Evolutionary conservation across 805 yeast species (phyloP).

Genomic region (Pichia thaimueangensis): DNA sequence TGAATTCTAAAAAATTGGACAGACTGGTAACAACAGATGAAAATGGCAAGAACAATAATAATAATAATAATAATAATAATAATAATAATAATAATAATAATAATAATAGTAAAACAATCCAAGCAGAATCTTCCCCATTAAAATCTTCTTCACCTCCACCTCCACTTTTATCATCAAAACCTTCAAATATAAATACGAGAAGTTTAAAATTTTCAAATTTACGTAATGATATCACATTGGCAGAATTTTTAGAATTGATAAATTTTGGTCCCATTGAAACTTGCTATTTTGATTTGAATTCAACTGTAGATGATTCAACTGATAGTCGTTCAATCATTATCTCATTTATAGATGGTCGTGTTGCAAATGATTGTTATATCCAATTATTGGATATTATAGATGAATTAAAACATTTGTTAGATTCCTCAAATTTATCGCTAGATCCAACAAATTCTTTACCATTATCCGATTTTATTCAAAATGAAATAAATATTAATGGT

Average conservation of each 20-base stretch:
- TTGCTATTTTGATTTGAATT: conserved; percentile 32
- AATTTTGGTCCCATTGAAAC: conserved; percentile 61
- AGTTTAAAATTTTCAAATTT: conserved; percentile 20
- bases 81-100: not conserved
- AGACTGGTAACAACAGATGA: too few species aligned
- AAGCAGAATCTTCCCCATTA: not conserved
- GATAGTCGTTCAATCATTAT: conserved; percentile 10
- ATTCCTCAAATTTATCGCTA: conserved; percentile 34
- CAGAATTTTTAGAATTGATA: conserved; percentile 35
- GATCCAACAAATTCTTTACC: conserved; percentile 29
- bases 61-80: not conserved
- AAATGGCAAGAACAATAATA: too few species aligned
- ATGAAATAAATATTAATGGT: conserved; percentile 27
- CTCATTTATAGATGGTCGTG: conserved; percentile 21
- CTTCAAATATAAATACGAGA: conserved; percentile 12
- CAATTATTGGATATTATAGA: conserved; percentile 14
- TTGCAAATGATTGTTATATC: conserved; percentile 20
- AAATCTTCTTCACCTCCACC: too few species aligned
- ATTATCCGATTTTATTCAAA: conserved; percentile 21
- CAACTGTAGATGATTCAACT: not conserved
- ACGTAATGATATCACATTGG: conserved; percentile 14
- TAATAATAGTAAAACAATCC: not conserved
- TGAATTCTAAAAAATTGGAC: not conserved
- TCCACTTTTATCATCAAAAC: too few species aligned
- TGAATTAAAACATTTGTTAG: conserved; percentile 25